Base-by-base conservation (phyloP, 2,329 filamentous ascomycete genomes). In the Colletotrichum spinosum region DNA sequence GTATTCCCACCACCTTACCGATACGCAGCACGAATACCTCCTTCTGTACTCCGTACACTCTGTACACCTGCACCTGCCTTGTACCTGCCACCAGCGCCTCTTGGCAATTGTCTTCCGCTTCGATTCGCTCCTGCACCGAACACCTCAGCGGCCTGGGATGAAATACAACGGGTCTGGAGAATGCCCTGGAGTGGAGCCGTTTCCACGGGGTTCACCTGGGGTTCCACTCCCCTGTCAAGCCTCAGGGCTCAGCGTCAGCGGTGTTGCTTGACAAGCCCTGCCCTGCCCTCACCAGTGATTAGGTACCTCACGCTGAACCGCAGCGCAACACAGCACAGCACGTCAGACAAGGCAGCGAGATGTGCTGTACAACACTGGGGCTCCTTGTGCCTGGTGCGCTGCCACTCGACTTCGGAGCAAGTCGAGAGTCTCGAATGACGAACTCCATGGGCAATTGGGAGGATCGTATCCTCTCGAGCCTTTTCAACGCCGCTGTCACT, bases 151-250 rank as follows among this genome's bases (percentile, higher is more conserved):
- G 38, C 56, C 13, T 57, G 49, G 55, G 60, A 59, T n/a, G 49
- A 53, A 53, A 54, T 39, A 59, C 33, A 53, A 33, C 17, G 52
- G 45, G 38, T 10, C 39, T 52, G 53, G 39, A 62, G 59, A 52
- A 62, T 52, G 59, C 49, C 60, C 49, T 64, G 46, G 33, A 51
- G 46, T 51, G 51, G 46, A n/a, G 12, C 34, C 37, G 54, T 12
- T 48, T 56, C 6, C 37, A 33, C 55, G 42, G 57, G 42, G 25
- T 25, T 25, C 38, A 42, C 44, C 17, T 51, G 44, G 57, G 48
- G 56, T 15, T 51, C 61, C 61, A 60, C 56, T 55, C 56, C 38
- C 51, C 51, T 56, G 54, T 52, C 53, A 15, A 10, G n/a, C 34
- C 46, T 53, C 37, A 25, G 25, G 25, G 25, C 25, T 25, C 25